These are phyloP conservation scores for Leccinum huronense DNA, from an alignment of 1,284 basidiomycete genomes.

Conservation along the genomic window DNA sequence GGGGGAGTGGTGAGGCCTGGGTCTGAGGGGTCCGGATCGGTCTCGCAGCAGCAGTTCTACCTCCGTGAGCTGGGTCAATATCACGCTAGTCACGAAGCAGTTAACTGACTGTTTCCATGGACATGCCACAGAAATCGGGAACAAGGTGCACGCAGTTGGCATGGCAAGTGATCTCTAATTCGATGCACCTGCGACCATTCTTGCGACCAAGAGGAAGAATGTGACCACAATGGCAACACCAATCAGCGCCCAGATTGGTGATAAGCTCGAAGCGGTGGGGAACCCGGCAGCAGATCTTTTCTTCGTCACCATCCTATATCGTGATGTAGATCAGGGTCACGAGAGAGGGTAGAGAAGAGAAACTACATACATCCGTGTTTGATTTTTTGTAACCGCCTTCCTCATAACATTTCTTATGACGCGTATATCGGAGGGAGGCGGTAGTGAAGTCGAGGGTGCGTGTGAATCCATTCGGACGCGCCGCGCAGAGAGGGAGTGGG, in stretches of 20 bases:
- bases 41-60: slow-evolving; percentile 40
- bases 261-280: slow-evolving; percentile 98
- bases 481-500: too few relatives aligned
- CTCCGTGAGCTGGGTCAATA: slow-evolving; percentile 60
- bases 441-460: too few relatives aligned
- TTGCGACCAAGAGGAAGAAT: slow-evolving; percentile 97
- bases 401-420: slow-evolving; percentile 98
- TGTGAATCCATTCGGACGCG: too few relatives aligned
- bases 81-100: slow-evolving; percentile 89
- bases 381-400: slow-evolving; percentile 99
- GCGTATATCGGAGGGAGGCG: slow-evolving; percentile 95
- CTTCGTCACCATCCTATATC: slow-evolving; percentile 87
- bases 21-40: slow-evolving; percentile 38
- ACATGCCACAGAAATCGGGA: slow-evolving; percentile 99
- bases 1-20: slow-evolving; percentile 31
- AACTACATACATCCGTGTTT: slow-evolving; percentile 78
- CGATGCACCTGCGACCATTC: slow-evolving; percentile 92
- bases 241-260: slow-evolving; percentile 97
- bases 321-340: slow-evolving; percentile 40
- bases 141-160: slow-evolving; percentile 98
- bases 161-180: slow-evolving; percentile 96
- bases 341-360: slow-evolving; percentile 14
- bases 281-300: slow-evolving; percentile 99
- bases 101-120: slow-evolving; percentile 98
- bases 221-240: slow-evolving; percentile 99